Evolutionary conservation across 2,329 filamentous ascomycete species (phyloP), one percentile per base, ranked within the genome.

Genomic region (Ceratocystis lukuohia): DNA sequence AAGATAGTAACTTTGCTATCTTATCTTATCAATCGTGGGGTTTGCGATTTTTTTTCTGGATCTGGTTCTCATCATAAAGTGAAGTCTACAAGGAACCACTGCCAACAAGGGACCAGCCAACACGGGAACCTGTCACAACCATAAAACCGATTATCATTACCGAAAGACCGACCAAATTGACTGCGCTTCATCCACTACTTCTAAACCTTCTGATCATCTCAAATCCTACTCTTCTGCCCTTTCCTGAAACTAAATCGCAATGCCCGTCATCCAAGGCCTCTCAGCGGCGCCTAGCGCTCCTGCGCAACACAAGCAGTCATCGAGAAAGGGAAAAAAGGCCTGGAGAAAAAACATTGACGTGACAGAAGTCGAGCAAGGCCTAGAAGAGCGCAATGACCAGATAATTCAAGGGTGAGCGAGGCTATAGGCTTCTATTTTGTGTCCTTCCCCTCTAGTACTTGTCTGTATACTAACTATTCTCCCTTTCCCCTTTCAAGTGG

Each of bases 341-440:
- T 99, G 94, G 94, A 84, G 94, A 74, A 99, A 97, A 76, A 96
- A 99, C 78, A 91, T 99, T 76, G 91, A 99, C 77, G 84, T 97
- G 69, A 88, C 89, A 33, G 87, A 96, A 69, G 84, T 99, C 30
- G 83, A 93, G 72, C 79, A 88, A 65, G 94, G 94, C 68, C 83
- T 99, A 44, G 87, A 91, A 69, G 82, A 88, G 72, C 79, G 95
- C 70, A 91, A 94, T 72, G 88, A 95, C 68, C 89, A 97, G 78
- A 88, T 96, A 69, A 94, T 96, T 70, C 83, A 87, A 80, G 94
- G 94, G 91, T 93, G 80, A 68, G 79, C 37, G 2, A 12, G 37
- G 0, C 8, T 8, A 41, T 41, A 12, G 37, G 37, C 10, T 12
- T 20, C 56, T 62, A 7, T 48, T 53, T n/a, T n/a, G 17, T 3